Conservation (phyloP, 2,329 filamentous ascomycete genomes). For the Beauveria varroae region DNA sequence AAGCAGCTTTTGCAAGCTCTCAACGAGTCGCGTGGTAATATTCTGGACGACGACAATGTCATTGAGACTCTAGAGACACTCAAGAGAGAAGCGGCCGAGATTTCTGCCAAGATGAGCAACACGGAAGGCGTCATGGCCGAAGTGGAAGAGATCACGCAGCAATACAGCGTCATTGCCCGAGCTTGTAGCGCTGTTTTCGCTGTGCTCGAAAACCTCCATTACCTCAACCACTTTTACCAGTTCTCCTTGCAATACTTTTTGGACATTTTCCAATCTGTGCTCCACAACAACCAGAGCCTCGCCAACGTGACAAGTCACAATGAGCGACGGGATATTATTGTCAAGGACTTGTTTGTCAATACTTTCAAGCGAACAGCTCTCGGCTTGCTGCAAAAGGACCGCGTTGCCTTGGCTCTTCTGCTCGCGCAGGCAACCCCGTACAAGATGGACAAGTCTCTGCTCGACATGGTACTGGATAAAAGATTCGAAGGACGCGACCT, state of each 20-base stretch:
- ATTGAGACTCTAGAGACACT: slow-evolving; percentile 96
- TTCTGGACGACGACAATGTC: slow-evolving; percentile 95
- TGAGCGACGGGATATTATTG: slow-evolving; percentile 77
- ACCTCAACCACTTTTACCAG: slow-evolving; percentile 98
- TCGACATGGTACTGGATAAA: slow-evolving; percentile 80
- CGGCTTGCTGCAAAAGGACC: slow-evolving; percentile 86
- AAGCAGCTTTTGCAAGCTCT: slow-evolving; percentile 89
- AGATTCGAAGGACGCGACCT: slow-evolving; percentile 70
- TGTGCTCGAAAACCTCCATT: slow-evolving; percentile 91
- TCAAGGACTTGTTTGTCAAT: slow-evolving; percentile 84
- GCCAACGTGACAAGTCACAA: slow-evolving; percentile 66
- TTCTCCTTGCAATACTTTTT: slow-evolving; percentile 98
- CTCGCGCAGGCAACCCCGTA: slow-evolving; percentile 94
- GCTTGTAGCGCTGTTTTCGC: slow-evolving; percentile 97
- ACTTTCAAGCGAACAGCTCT: slow-evolving; percentile 91
- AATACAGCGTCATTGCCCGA: slow-evolving; percentile 87
- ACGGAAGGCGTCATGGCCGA: slow-evolving; percentile 98
- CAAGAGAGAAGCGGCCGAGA: slow-evolving; percentile 95
- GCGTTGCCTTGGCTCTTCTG: slow-evolving; percentile 88
- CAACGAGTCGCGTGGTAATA: slow-evolving; percentile 96
- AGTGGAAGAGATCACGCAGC: slow-evolving; percentile 88
- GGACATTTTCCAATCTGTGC: slow-evolving; percentile 90
- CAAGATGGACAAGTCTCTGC: slow-evolving; percentile 83
- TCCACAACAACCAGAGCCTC: slow-evolving; percentile 71
- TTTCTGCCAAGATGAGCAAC: slow-evolving; percentile 90